Conservation (phyloP, 345 rosid genomes). For the Excoecaria cochinchinensis region DNA sequence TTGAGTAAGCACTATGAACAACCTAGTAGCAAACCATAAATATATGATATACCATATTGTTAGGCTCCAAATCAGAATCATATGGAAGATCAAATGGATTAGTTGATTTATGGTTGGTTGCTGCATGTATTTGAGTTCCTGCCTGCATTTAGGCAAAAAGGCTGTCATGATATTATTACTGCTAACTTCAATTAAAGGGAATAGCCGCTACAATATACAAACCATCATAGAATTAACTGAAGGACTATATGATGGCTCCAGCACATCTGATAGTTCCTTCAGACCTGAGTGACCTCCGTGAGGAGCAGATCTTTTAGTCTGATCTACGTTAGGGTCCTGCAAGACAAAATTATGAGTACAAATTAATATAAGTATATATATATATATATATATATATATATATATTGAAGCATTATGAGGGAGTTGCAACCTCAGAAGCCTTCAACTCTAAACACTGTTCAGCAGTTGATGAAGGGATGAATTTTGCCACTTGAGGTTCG, state of each 20-base stretch:
- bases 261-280: slow-evolving; percentile 28
- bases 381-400: no score
- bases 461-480: slow-evolving; percentile 32
- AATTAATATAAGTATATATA: slow-evolving; percentile 15
- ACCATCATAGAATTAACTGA: slow-evolving; percentile 38
- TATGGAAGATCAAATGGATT: slow-evolving; percentile 94
- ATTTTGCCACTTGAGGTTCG: slow-evolving; percentile 36
- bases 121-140: slow-evolving; percentile 36
- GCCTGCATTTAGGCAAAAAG: slow-evolving; percentile 40
- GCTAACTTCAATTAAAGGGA: background rate
- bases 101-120: slow-evolving; percentile 51
- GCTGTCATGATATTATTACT: slow-evolving; percentile 10
- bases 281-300: slow-evolving; percentile 33
- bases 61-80: slow-evolving; percentile 57
- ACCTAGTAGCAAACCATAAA: background rate
- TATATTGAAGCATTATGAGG: slow-evolving; percentile 10
- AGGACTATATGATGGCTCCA: slow-evolving; percentile 39
- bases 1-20: background rate
- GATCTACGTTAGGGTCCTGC: slow-evolving; percentile 40
- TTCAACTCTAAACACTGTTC: slow-evolving; percentile 43
- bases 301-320: slow-evolving; percentile 28
- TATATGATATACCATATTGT: slow-evolving; percentile 55
- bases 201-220: slow-evolving; percentile 22
- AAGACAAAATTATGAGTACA: slow-evolving; percentile 26
- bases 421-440: slow-evolving; percentile 44